phyloP scores from a whole-genome alignment of 2,329 filamentous ascomycete species.

The Orbilia ellipsospora region DNA sequence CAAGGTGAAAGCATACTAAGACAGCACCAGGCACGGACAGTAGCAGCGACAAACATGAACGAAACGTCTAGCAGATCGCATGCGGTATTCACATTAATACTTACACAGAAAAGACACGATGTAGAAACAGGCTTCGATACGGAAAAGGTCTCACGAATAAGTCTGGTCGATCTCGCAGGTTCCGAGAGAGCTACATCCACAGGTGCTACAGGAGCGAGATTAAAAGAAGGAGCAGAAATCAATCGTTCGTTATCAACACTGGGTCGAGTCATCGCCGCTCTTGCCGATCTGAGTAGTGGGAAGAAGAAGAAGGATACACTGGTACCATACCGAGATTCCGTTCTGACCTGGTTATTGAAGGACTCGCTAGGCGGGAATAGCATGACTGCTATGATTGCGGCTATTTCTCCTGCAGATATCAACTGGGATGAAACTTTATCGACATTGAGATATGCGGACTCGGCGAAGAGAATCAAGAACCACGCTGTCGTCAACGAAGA shows the following conservation, averaged over 20 bases:
- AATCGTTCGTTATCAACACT: conserved; percentile 96
- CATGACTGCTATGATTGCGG: conserved; percentile 99
- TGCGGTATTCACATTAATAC: conserved; percentile 94
- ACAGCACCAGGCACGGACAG: conserved; percentile 75
- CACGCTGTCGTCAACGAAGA: conserved; percentile 99
- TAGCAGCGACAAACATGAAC: conserved; percentile 99
- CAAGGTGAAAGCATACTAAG: conserved; percentile 31
- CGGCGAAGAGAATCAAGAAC: conserved; percentile 99
- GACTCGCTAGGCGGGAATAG: conserved; percentile 98
- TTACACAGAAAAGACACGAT: conserved; percentile 93
- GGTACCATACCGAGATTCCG: conserved; percentile 96
- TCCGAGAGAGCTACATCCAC: conserved; percentile 98
- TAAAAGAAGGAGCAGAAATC: conserved; percentile 99
- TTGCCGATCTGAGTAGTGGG: conserved; percentile 90
- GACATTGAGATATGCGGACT: conserved; percentile 95
- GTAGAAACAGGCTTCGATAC: conserved; percentile 94
- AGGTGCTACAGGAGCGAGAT: conserved; percentile 89
- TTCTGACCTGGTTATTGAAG: conserved; percentile 95
- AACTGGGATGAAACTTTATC: conserved; percentile 98
- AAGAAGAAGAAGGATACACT: conserved; percentile 76
- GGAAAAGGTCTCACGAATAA: conserved; percentile 98
- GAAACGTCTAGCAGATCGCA: conserved; percentile 98
- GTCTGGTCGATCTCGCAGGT: conserved; percentile 95
- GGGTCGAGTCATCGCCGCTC: conserved; percentile 93
- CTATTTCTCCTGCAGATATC: conserved; percentile 97